These are phyloP conservation scores for Trichoderma breve DNA, from an alignment of 2,329 filamentous ascomycete genomes.

Conservation along the genomic window DNA sequence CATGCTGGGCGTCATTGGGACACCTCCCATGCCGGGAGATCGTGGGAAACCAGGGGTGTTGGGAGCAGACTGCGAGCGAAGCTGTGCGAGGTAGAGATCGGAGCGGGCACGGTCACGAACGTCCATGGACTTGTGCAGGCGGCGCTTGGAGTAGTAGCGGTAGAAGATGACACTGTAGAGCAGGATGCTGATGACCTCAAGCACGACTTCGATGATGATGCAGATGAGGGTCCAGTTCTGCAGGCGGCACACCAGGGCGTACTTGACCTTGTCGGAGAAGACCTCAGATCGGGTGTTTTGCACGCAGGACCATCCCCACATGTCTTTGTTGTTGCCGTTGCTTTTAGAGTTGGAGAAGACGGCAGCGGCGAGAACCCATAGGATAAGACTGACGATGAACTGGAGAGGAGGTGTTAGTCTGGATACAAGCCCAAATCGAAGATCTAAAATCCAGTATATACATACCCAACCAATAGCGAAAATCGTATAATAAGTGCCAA, in stretches of 20 bases:
- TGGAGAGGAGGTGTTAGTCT: constrained; percentile 20
- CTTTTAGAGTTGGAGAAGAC: constrained; percentile 76
- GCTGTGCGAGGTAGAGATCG: constrained; percentile 88
- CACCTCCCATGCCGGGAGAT: constrained; percentile 36
- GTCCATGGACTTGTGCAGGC: constrained; percentile 95
- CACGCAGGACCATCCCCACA: constrained; percentile 98
- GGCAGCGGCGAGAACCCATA: constrained; percentile 87
- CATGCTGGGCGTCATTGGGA: constrained; percentile 61
- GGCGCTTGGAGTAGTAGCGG: constrained; percentile 94
- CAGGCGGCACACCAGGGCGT: constrained; percentile 86
- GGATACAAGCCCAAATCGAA: not conserved
- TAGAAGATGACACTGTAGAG: constrained; percentile 97
- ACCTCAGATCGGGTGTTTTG: constrained; percentile 77
- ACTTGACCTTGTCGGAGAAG: constrained; percentile 79
- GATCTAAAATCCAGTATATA: not conserved
- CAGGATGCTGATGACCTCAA: constrained; percentile 85
- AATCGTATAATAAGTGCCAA: constrained; percentile 90
- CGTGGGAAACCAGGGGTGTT: constrained; percentile 89
- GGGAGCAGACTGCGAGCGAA: constrained; percentile 81
- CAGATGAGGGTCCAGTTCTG: constrained; percentile 94
- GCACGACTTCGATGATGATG: constrained; percentile 92
- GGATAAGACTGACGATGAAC: constrained; percentile 87
- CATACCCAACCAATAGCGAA: constrained; percentile 78
- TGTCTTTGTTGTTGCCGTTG: constrained; percentile 71
- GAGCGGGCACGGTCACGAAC: constrained; percentile 89